Base-by-base conservation (phyloP, 140 eudicot genomes). In the Bidens hawaiensis region DNA sequence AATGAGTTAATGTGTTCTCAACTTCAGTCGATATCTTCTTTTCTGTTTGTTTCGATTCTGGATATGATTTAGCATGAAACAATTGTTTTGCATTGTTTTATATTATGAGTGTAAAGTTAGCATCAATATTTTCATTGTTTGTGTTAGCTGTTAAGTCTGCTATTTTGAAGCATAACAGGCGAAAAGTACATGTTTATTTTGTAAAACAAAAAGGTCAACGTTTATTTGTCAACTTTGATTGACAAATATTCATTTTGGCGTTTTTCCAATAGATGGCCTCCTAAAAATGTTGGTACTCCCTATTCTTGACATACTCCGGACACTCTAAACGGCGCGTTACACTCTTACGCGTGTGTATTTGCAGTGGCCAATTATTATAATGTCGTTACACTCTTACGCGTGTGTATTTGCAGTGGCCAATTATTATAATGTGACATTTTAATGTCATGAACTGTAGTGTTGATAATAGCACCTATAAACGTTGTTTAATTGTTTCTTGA, bases 271-370 rank as follows among this genome's bases (percentile, higher is more conserved):
- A 9, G n/a, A 4, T 5, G 26, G 27, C 41, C 1, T 43, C 21
- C 50, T 43, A 8, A 21, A 43, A 43, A 43, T 43, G 5, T 4
- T 64, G 78, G 82, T 85, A 75, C 86, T 62, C 36, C 86, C 68
- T 23, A 82, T 14, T 13, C 2, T 38, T 6, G 43, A 43, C 17
- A n/a, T 12, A 43, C 49, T 19, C 6, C 6, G 34, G 1, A n/a
- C n/a, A n/a, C n/a, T n/a, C n/a, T n/a, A n/a, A n/a, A n/a, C n/a
- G n/a, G n/a, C n/a, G n/a, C n/a, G n/a, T n/a, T n/a, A n/a, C n/a
- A n/a, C n/a, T n/a, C n/a, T n/a, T n/a, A n/a, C n/a, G n/a, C n/a
- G n/a, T n/a, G n/a, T n/a, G n/a, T n/a, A n/a, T n/a, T n/a, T n/a
- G n/a, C n/a, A n/a, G n/a, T n/a, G n/a, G n/a, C n/a, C n/a, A n/a